Conservation (phyloP, 2,329 filamentous ascomycete species). For the Whalleya microplaca region DNA sequence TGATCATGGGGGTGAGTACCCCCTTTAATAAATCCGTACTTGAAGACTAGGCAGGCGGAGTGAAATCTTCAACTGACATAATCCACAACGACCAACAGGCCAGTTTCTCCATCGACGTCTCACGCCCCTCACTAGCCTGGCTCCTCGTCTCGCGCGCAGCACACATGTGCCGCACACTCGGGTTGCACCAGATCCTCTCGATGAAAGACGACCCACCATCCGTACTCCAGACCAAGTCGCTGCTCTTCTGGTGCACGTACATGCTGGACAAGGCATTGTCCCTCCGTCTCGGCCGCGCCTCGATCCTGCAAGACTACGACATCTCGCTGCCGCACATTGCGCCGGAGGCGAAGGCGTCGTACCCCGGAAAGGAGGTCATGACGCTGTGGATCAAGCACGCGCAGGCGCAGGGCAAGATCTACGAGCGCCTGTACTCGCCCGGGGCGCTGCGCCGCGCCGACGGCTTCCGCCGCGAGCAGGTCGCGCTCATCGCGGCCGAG, state of each 20-base stretch:
- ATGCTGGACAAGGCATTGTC: constrained; percentile 59
- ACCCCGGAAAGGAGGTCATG: constrained; percentile 43
- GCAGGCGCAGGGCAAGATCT: constrained; percentile 59
- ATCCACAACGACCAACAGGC: constrained; percentile 6
- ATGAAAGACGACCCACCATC: constrained; percentile 32
- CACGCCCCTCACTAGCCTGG: constrained; percentile 37
- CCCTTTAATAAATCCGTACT: no score
- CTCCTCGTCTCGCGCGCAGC: constrained; percentile 35
- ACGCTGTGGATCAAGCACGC: constrained; percentile 54
- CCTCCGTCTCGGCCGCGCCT: constrained; percentile 56
- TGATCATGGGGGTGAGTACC: constrained; percentile 48
- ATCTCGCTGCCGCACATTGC: constrained; percentile 46
- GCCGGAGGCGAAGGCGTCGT: constrained; percentile 38
- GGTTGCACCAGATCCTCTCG: constrained; percentile 36
- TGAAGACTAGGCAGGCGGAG: neutral
- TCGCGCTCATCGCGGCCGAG: constrained; percentile 36
- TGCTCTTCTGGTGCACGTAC: constrained; percentile 62
- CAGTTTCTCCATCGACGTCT: constrained; percentile 36
- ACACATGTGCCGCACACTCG: constrained; percentile 40
- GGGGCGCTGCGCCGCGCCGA: constrained; percentile 43
- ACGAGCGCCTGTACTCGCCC: constrained; percentile 56
- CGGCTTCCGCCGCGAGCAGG: constrained; percentile 39
- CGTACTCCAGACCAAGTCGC: constrained; percentile 38
- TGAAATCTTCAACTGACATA: constrained; percentile 4
- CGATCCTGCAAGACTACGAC: constrained; percentile 61